Evolutionary conservation across 2,329 filamentous ascomycete genomes (phyloP), one percentile per base, ranked within the genome.

Genomic region (Trichophyton mentagrophytes): DNA sequence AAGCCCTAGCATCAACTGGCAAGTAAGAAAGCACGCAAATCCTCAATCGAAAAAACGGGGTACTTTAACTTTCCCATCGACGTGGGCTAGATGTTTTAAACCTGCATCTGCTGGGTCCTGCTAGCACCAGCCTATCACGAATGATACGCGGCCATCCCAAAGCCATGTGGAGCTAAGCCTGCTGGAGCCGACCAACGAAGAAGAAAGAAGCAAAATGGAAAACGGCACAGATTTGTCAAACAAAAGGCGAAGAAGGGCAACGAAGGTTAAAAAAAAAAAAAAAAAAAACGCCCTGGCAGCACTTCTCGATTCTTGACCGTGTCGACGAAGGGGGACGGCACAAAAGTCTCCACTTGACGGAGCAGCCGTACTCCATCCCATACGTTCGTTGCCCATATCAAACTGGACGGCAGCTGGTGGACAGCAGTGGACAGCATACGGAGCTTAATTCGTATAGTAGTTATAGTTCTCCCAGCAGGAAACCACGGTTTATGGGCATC

Each of bases 91-190:
- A 57, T 27, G 40, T 57, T 44, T 44, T 44, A 55, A 57, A 57
- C 55, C 55, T 57, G 55, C 55, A 57, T 57, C 36, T 57, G 17
- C 55, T 57, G 55, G 55, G 55, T 57, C 55, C 33, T 42, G 15
- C 33, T 57, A 44, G 55, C 40, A 44, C 22, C 22, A 6, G 36
- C 33, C 55, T 57, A 57, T 42, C 55, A 44, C 55, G 36, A 57
- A 57, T 57, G 27, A 44, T 40, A 57, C 51, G 51, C 51, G 51
- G 51, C 51, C 51, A 17, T 9, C 30, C 13, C 38, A 36, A n/a
- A 36, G 51, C 51, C 51, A 55, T 55, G 51, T 55, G 51, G 51
- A 55, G 51, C 51, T 55, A 38, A 36, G 51, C 51, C 27, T 55
- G 15, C 27, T 36, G 27, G 51, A 17, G 51, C 51, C n/a, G 17